phyloP scores from a whole-genome alignment of 2,329 filamentous ascomycete genomes.

The Stagonosporopsis vannaccii region DNA sequence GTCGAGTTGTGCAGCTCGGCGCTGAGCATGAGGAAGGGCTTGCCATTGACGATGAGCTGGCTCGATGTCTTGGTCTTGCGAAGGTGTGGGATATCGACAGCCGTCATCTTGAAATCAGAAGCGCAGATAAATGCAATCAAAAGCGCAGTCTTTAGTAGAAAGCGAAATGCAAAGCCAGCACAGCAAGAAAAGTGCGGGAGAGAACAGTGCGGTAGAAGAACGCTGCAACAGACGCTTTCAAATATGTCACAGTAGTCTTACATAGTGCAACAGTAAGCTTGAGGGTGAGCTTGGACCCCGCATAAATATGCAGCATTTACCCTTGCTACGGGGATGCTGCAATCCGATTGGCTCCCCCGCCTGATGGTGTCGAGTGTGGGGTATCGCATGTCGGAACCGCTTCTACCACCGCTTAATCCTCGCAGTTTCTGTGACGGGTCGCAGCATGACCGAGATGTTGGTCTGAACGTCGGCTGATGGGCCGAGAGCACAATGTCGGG shows the following conservation, averaged over 20 bases:
- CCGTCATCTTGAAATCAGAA: slow-evolving; percentile 9
- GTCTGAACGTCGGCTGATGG: background rate
- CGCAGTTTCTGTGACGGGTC: background rate
- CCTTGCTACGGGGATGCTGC: background rate
- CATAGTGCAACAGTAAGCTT: background rate
- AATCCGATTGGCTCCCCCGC: slow-evolving; percentile 1
- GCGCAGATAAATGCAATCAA: background rate
- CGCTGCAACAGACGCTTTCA: background rate
- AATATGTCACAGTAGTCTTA: background rate
- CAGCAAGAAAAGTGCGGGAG: background rate
- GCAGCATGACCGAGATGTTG: background rate
- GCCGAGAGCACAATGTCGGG: background rate
- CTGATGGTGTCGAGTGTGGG: background rate
- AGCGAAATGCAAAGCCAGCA: background rate
- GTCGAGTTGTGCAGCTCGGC: slow-evolving; percentile 59
- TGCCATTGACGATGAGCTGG: slow-evolving; percentile 55
- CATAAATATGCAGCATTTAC: slow-evolving; percentile 9
- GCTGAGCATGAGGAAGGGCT: slow-evolving; percentile 55
- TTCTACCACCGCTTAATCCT: slow-evolving; percentile 5
- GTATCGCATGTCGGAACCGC: background rate
- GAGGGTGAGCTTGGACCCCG: background rate
- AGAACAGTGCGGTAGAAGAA: background rate
- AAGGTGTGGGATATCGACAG: slow-evolving; percentile 30
- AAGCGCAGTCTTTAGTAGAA: background rate
- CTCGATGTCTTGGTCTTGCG: slow-evolving; percentile 30